phyloP scores from a whole-genome alignment of 139 green algal genomes.

The Chlorella ohadii region DNA sequence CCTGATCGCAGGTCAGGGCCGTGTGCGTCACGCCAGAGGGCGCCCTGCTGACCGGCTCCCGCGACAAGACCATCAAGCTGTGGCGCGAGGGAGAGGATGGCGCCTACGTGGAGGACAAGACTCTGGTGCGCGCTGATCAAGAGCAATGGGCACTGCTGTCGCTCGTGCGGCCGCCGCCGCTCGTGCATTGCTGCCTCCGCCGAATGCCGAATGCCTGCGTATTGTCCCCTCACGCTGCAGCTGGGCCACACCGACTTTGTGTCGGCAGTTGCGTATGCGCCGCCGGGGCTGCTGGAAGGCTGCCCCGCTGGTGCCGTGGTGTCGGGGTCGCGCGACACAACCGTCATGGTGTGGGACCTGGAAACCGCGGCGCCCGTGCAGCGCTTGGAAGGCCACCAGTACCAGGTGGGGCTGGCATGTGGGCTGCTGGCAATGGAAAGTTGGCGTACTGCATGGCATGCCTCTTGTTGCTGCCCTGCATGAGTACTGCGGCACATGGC shows the following conservation, averaged over 20 bases:
- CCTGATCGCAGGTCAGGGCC: too few species aligned
- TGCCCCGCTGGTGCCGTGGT: conserved; percentile 67
- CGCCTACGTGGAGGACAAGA: conserved; percentile 5
- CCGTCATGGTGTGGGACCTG: conserved; percentile 87
- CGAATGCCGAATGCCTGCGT: too few species aligned
- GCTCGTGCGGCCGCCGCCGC: too few species aligned
- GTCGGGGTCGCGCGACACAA: conserved; percentile 85
- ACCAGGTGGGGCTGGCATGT: too few species aligned
- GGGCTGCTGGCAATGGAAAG: too few species aligned
- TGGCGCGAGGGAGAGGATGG: conserved; percentile 40
- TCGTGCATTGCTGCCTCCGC: too few species aligned
- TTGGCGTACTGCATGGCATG: too few species aligned
- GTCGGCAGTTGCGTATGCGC: conserved; percentile 66
- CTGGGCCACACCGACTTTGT: conserved; percentile 91
- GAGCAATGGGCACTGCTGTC: neutral
- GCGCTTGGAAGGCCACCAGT: conserved; percentile 78
- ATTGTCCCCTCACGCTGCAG: too few species aligned
- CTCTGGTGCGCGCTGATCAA: conserved; percentile 8
- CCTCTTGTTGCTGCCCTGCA: too few species aligned
- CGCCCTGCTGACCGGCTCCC: conserved; percentile 80
- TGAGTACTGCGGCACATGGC: too few species aligned
- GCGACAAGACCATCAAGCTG: conserved; percentile 76
- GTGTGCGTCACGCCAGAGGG: conserved; percentile 36
- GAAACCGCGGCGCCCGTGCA: conserved; percentile 40
- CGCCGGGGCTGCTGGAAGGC: conserved; percentile 28